Conservation (phyloP, 306 rosid genomes). For the Cucurbita pepo region DNA sequence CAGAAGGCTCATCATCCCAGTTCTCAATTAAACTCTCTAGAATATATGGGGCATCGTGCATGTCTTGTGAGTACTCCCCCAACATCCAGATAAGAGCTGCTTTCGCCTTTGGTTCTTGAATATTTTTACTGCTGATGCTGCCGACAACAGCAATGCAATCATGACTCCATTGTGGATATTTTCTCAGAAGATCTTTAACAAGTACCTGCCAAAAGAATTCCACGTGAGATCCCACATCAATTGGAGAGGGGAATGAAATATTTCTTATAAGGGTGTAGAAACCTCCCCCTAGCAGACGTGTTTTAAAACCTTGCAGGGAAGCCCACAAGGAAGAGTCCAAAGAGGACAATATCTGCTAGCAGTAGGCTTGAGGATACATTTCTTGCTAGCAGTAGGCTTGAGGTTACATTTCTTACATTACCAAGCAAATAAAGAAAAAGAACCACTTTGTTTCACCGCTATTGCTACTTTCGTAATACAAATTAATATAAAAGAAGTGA, state of each 20-base stretch:
- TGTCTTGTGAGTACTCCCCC: conserved; percentile 96
- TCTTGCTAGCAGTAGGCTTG: neutral
- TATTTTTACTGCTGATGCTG: conserved; percentile 89
- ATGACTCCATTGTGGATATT: conserved; percentile 99
- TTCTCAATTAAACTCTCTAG: conserved; percentile 75
- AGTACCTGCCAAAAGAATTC: conserved; percentile 56
- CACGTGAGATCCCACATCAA: neutral
- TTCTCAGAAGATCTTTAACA: conserved; percentile 88
- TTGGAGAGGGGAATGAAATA: no score
- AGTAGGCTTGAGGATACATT: no score
- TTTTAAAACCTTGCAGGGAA: no score
- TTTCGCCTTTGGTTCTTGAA: conserved; percentile 97
- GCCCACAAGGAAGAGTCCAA: no score
- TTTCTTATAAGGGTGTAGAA: no score
- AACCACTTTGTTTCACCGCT: neutral
- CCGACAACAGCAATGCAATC: conserved; percentile 99
- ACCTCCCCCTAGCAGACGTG: no score
- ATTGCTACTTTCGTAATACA: neutral
- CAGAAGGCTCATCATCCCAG: conserved; percentile 95
- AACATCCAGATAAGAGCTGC: conserved; percentile 99
- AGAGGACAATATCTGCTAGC: no score
- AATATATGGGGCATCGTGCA: conserved; percentile 91
- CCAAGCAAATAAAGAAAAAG: neutral
- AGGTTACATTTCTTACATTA: neutral
- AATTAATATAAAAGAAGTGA: neutral